Percentiles rank a stretch among this genome's conserved stretches.
Evolutionary conservation across 257 asterid genomes (phyloP).

Genomic region (Rubia yunnanensis): DNA sequence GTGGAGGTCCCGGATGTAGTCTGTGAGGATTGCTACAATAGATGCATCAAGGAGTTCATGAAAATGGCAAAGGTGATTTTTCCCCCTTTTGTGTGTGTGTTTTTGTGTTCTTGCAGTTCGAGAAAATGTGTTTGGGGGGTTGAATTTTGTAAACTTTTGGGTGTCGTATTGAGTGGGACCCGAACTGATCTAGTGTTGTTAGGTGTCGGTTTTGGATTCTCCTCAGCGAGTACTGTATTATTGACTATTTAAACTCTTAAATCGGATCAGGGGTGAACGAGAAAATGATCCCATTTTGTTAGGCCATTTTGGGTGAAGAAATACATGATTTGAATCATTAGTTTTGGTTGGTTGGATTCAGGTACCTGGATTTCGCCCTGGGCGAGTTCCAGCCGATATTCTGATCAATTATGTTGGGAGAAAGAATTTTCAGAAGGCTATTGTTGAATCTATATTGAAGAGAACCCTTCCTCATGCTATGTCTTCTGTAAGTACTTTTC

Average conservation of each 20-base stretch:
- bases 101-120: background rate
- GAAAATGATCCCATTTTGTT: background rate
- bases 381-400: slow-evolving; percentile 82
- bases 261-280: too few relatives aligned
- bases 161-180: too few relatives aligned
- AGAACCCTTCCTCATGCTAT: slow-evolving; percentile 98
- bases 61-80: slow-evolving; percentile 57
- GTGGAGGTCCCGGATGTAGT: slow-evolving; percentile 82
- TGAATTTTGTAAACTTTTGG: too few relatives aligned
- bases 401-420: slow-evolving; percentile 61
- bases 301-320: background rate
- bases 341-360: slow-evolving; percentile 18
- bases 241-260: too few relatives aligned
- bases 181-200: too few relatives aligned
- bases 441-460: slow-evolving; percentile 78
- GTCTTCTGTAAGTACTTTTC: slow-evolving; percentile 47
- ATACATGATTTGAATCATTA: background rate
- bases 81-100: background rate
- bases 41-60: slow-evolving; percentile 56
- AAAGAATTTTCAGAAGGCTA: slow-evolving; percentile 56
- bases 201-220: too few relatives aligned
- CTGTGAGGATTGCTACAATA: slow-evolving; percentile 68
- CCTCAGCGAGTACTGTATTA: too few relatives aligned
- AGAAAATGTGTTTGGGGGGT: too few relatives aligned
- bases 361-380: slow-evolving; percentile 99